Evolutionary conservation across 306 rosid species (phyloP), one percentile per base, ranked within the genome.

Genomic region (Crataegus laevigata): DNA sequence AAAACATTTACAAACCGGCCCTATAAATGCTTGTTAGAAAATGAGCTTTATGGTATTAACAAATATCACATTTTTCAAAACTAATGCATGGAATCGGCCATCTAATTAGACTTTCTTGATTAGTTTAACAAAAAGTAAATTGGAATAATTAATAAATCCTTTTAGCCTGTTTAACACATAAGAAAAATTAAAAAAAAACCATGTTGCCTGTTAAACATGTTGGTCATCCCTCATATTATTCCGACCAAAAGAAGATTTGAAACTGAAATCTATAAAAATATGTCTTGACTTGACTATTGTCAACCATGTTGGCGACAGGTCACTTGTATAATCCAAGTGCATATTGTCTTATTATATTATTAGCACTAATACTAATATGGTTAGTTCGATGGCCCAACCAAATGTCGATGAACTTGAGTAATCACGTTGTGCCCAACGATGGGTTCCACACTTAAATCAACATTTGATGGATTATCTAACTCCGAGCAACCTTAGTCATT

Each of bases 231-330:
- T 11, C 69, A 34, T 34, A 65, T 65, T 32, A 15, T 65, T 18
- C 69, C 47, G 47, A 65, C 69, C 42, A 65, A 21, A 30, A 34
- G 8, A 65, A 65, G n/a, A 11, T 34, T 34, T 34, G 28, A 36
- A 36, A 65, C 47, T 40, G 45, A 58, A 36, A 55, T 64, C 40
- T 55, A 28, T 71, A 26, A 75, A 72, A 62, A 73, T 76, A 73
- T 64, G 69, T 55, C 30, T 76, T 69, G 72, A 82, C 78, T 52
- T 22, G 22, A 64, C 32, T 7, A 52, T 76, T 71, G 79, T 81
- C 84, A 79, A 82, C 71, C 65, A 66, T 0, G 64, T 77, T 34
- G 76, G 71, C 66, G 32, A 30, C 69, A 15, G 8, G 15, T 5
- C 21, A 54, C 71, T 80, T 42, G 68, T 47, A 43, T 57, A 75